phyloP scores from a whole-genome alignment of 108 stramenopile genomes.

The Licmophora abbreviata region DNA sequence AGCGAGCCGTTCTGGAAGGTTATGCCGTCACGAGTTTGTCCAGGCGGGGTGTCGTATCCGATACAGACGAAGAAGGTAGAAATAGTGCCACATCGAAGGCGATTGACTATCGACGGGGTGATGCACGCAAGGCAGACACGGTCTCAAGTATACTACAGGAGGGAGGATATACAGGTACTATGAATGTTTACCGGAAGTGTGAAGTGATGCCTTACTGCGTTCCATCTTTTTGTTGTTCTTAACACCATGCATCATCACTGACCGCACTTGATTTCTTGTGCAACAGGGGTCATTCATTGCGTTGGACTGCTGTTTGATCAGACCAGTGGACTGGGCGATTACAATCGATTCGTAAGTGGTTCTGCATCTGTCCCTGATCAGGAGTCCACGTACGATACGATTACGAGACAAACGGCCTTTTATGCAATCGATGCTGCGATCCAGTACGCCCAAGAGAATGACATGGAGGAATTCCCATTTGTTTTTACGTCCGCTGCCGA shows the following conservation, averaged over 20 bases:
- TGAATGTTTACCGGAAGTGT: neutral
- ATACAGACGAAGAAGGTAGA: constrained; percentile 4
- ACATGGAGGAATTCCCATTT: constrained; percentile 35
- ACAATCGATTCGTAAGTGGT: constrained; percentile 65
- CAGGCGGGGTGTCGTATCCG: constrained; percentile 21
- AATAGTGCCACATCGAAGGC: neutral
- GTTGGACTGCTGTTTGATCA: constrained; percentile 72
- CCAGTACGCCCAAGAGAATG: constrained; percentile 22
- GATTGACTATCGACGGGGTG: constrained; percentile 36
- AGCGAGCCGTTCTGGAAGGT: constrained; percentile 29
- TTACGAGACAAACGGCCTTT: constrained; percentile 69
- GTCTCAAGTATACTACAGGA: constrained; percentile 26
- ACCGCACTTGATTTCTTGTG: neutral
- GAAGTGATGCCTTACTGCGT: neutral
- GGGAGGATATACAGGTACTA: constrained; percentile 20
- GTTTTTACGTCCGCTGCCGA: constrained; percentile 75
- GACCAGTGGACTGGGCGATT: constrained; percentile 50
- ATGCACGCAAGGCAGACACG: constrained; percentile 25
- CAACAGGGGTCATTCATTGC: constrained; percentile 37
- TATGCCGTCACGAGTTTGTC: constrained; percentile 34
- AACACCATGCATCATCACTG: neutral
- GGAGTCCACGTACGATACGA: constrained; percentile 71
- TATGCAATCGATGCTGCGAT: constrained; percentile 60
- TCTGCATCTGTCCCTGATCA: constrained; percentile 61
- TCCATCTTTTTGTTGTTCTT: neutral